Evolutionary conservation across 345 rosid species (phyloP).

Genomic region (Linum tenue): DNA sequence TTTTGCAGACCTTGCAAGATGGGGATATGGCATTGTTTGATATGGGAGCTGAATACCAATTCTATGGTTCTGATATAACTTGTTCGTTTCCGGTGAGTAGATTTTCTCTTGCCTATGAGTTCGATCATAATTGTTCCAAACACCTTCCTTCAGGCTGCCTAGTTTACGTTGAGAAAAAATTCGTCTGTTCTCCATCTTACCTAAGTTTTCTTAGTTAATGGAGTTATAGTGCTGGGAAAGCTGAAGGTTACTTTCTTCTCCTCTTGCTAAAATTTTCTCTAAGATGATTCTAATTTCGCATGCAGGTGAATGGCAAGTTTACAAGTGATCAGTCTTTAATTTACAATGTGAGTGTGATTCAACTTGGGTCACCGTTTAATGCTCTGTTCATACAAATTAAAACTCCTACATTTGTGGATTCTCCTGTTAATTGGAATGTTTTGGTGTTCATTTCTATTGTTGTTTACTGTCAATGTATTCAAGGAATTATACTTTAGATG

Average conservation of each 20-base stretch:
- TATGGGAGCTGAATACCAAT: constrained; percentile 90
- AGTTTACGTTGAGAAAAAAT: neutral
- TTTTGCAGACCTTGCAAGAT: constrained; percentile 60
- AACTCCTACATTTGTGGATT: neutral
- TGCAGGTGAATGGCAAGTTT: constrained; percentile 90
- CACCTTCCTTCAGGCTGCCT: neutral
- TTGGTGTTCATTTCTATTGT: neutral
- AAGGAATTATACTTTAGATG: constrained; percentile 6
- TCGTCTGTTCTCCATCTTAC: no score
- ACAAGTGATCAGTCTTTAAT: constrained; percentile 68
- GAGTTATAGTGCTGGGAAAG: no score
- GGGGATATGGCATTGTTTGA: constrained; percentile 93
- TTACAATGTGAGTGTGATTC: constrained; percentile 57
- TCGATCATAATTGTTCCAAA: neutral
- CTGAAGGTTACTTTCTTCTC: no score
- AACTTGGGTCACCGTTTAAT: neutral
- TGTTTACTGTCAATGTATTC: neutral
- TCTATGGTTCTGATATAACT: constrained; percentile 92
- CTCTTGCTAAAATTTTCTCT: neutral
- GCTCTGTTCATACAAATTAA: neutral
- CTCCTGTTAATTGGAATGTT: neutral
- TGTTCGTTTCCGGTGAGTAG: constrained; percentile 86
- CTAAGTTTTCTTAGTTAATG: no score
- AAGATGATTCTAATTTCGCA: constrained; percentile 2
- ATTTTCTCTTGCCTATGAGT: neutral